Percentiles rank a stretch among this genome's conserved stretches.
phyloP scores from a whole-genome alignment of 2,329 filamentous ascomycete genomes.

The Colletotrichum liaoningense region DNA sequence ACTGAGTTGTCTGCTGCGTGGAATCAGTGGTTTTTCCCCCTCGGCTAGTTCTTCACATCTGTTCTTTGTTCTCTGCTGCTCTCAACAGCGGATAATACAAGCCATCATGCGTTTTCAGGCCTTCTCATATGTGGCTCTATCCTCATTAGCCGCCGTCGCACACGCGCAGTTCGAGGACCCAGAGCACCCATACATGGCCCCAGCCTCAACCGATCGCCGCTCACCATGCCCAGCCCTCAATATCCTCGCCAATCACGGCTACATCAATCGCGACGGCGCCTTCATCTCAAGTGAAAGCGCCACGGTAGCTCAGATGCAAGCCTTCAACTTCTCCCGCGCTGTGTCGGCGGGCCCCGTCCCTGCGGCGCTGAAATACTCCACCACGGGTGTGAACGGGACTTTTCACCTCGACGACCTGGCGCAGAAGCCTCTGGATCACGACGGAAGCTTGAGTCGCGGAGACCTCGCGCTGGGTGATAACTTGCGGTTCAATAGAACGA shows the following conservation, averaged over 20 bases:
- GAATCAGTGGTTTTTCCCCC: too few relatives aligned
- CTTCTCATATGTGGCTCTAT: neutral
- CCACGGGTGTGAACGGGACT: slow-evolving; percentile 13
- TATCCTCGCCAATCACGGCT: slow-evolving; percentile 18
- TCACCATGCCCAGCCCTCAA: slow-evolving; percentile 15
- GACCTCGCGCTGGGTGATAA: slow-evolving; percentile 15
- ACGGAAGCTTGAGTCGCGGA: slow-evolving; percentile 10
- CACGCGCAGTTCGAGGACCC: neutral
- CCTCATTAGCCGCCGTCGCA: neutral
- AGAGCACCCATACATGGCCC: neutral
- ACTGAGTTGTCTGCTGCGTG: too few relatives aligned
- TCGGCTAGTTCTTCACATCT: too few relatives aligned
- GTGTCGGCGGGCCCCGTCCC: slow-evolving; percentile 8
- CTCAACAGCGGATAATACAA: neutral
- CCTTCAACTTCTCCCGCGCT: slow-evolving; percentile 11
- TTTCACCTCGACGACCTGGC: slow-evolving; percentile 24
- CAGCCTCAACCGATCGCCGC: slow-evolving; percentile 1
- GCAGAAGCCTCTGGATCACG: slow-evolving; percentile 18
- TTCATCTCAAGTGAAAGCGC: slow-evolving; percentile 20
- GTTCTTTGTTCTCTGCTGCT: neutral
- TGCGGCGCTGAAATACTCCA: slow-evolving; percentile 1
- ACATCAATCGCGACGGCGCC: slow-evolving; percentile 13
- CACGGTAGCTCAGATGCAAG: slow-evolving; percentile 7
- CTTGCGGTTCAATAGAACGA: slow-evolving; percentile 2
- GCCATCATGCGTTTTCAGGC: neutral